Base-by-base conservation (phyloP, 177 flowering plant species). In the Vitis hybrid region DNA sequence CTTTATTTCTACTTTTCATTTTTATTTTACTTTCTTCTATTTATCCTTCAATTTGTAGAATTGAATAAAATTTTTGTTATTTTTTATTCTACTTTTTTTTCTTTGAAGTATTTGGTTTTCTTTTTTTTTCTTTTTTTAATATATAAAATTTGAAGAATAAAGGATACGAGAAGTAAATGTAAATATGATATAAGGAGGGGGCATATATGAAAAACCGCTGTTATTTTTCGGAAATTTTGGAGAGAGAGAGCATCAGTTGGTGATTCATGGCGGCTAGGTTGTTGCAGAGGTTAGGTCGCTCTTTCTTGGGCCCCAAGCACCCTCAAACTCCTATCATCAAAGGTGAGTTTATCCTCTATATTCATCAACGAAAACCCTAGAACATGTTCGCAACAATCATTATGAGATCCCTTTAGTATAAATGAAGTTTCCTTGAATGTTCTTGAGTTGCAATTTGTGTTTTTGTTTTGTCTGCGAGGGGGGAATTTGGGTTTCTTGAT, bases 241-340 rank as follows among this genome's bases (percentile, higher is more conserved):
- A 53, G 16, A 13, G 16, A 2, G n/a, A 0, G n/a, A 53, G 56
- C 15, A 16, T 14, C 15, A 6, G 7, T 53, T 5, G 56, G 2
- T 15, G 7, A 13, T 57, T 15, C 61, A 76, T 74, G 83, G 80
- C 79, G 60, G 70, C 78, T 62, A 61, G 84, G 9, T 19, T 65
- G 58, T 33, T 75, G 62, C 79, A 73, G 62, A 75, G 72, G 67
- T 70, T 70, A 61, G 19, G 71, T 11, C 61, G 26, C 59, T 63
- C 82, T 11, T 1, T 73, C 52, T 67, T 74, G 10, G 10, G 33
- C 62, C 70, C 20, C 8, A 66, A 68, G 31, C 72, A 67, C 45
- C 50, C 60, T 48, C 74, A 19, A 12, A 15, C 52, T 10, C 29
- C 63, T 66, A 64, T 72, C 51, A 58, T 51, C 51, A 66, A 60